These are phyloP conservation scores for Sclerotinia minor DNA, from an alignment of 2,329 filamentous ascomycete genomes.

Conservation along the genomic window DNA sequence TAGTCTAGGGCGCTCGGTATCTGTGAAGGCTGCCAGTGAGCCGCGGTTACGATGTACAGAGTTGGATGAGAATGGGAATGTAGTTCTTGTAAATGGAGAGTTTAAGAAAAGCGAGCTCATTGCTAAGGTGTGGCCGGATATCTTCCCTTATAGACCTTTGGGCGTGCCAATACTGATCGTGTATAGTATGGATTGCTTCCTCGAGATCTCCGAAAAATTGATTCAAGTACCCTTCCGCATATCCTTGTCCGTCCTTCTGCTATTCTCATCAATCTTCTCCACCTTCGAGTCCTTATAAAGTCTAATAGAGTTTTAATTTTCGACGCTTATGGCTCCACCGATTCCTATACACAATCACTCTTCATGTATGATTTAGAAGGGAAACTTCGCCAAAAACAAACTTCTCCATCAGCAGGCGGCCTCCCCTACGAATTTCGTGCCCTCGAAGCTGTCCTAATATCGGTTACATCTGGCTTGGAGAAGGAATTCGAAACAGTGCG, in stretches of 20 bases:
- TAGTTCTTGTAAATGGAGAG: slow-evolving; percentile 89
- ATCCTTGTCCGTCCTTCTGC: slow-evolving; percentile 91
- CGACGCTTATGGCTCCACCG: slow-evolving; percentile 91
- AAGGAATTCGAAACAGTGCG: slow-evolving; percentile 92
- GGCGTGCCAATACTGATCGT: slow-evolving; percentile 31
- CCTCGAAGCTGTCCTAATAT: slow-evolving; percentile 91
- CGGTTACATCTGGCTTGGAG: slow-evolving; percentile 87
- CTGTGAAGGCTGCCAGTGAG: slow-evolving; percentile 78
- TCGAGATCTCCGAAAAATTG: slow-evolving; percentile 94
- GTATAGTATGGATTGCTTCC: slow-evolving; percentile 83
- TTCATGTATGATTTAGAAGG: slow-evolving; percentile 98
- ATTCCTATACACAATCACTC: slow-evolving; percentile 90
- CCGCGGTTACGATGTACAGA: slow-evolving; percentile 89
- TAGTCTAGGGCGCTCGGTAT: slow-evolving; percentile 67
- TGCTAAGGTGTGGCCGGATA: slow-evolving; percentile 64
- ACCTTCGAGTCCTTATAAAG: slow-evolving; percentile 93
- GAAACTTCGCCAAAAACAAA: slow-evolving; percentile 79
- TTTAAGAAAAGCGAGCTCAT: slow-evolving; percentile 98
- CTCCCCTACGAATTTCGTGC: slow-evolving; percentile 96
- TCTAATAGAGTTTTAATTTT: slow-evolving; percentile 92
- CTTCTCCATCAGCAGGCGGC: slow-evolving; percentile 56
- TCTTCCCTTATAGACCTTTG: slow-evolving; percentile 31
- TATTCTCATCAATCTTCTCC: slow-evolving; percentile 93
- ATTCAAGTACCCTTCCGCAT: slow-evolving; percentile 91
- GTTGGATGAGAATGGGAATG: slow-evolving; percentile 87